These are phyloP conservation scores for Cenchrus fungigraminus DNA, from an alignment of 176 grass and related monocot genomes.

Conservation along the genomic window DNA sequence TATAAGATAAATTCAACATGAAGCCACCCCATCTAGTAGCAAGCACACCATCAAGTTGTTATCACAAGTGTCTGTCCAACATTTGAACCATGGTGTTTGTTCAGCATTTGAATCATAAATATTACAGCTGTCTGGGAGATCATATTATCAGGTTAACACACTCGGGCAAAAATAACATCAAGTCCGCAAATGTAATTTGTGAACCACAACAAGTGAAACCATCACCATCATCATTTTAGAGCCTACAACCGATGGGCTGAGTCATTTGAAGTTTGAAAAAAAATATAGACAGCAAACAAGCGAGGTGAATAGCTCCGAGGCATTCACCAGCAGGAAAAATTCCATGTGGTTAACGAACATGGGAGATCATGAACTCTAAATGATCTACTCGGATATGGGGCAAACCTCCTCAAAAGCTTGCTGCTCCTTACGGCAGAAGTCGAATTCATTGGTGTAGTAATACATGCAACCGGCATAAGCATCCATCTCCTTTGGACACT, in stretches of 20 bases:
- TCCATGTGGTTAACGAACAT: constrained; percentile 45
- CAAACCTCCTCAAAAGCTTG: constrained; percentile 76
- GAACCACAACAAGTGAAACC: neutral
- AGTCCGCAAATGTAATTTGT: neutral
- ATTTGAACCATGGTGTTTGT: no score
- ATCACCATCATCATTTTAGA: constrained; percentile 19
- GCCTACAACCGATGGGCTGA: constrained; percentile 14
- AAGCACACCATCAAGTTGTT: no score
- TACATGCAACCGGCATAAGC: constrained; percentile 91
- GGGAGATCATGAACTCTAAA: constrained; percentile 50
- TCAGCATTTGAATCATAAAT: no score
- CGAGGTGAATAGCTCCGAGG: constrained; percentile 36
- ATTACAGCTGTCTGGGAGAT: neutral
- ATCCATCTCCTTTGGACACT: constrained; percentile 85
- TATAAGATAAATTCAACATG: no score
- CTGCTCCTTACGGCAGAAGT: constrained; percentile 90
- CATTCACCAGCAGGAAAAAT: constrained; percentile 45
- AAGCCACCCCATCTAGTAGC: no score
- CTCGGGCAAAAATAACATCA: neutral
- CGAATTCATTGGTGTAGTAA: constrained; percentile 91
- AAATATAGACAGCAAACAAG: constrained; percentile 10
- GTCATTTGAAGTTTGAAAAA: constrained; percentile 22
- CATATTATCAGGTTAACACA: neutral
- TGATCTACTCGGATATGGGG: constrained; percentile 66
- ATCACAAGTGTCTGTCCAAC: no score